Base-by-base conservation (phyloP, 2,329 filamentous ascomycete species). In the Xylariaceae sp. region DNA sequence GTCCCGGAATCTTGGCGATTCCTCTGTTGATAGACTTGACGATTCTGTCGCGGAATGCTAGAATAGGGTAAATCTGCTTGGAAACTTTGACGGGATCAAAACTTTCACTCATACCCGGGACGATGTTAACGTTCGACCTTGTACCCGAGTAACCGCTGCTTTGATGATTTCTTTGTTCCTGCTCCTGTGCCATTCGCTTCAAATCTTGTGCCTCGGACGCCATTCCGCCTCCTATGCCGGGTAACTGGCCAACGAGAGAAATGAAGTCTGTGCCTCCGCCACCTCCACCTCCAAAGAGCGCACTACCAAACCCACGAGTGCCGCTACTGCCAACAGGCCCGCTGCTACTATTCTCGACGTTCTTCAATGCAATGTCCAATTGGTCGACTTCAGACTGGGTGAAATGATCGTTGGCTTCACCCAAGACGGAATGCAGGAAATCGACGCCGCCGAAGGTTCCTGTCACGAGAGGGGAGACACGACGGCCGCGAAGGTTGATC, bases 31-130 rank as follows among this genome's bases (percentile, higher is more conserved):
- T 92, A 36, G 88, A 85, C 65, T 91, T 91, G 47, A 97, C 93
- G 52, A 99, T 92, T 69, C 89, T 95, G 78, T 99, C 95, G 58
- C 94, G 86, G 80, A 98, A 99, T 58, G 91, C 84, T 0, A 99
- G 83, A 58, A 99, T 96, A 1, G 95, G 95, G 69, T 98, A 98
- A 64, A 99, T 97, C 75, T 96, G 87, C 34, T 82, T 79, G 12
- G 89, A 83, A 0, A 88, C 89, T 73, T 91, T 87, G 65, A 90
- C 84, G 0, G 90, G 88, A 68, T 97, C 93, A 58, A 96, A 91
- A 69, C 83, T 80, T 12, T 85, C 80, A 67, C 86, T 89, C 81
- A 93, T 91, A 5, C 90, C 91, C 17, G 89, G 89, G 8, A 92
- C 85, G 12, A 85, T 75, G 62, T 86, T 87, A 21, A 67, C 69